Percentiles rank a stretch among this genome's conserved stretches.
Evolutionary conservation across 148 eudicot species (phyloP).

Genomic region (Persicaria maculosa): DNA sequence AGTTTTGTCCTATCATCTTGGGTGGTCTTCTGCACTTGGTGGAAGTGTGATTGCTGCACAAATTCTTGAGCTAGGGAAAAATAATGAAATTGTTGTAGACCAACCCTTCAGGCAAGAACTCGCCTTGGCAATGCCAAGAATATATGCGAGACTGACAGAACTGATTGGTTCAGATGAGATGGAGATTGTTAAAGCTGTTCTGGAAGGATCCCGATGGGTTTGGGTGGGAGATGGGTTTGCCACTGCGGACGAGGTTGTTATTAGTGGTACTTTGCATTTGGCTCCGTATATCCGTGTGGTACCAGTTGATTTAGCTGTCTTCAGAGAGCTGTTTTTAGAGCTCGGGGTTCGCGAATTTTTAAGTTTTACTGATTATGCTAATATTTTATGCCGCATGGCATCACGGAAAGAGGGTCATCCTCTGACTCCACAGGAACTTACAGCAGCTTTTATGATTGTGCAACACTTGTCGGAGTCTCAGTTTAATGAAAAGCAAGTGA

Average conservation of each 20-base stretch:
- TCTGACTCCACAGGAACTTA: conserved; percentile 66
- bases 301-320: conserved; percentile 92
- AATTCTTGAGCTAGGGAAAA: conserved; percentile 97
- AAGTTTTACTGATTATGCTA: conserved; percentile 66
- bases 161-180: conserved; percentile 82
- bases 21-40: conserved; percentile 91
- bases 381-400: conserved; percentile 75
- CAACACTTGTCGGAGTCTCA: conserved; percentile 86
- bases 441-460: conserved; percentile 78
- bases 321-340: conserved; percentile 81
- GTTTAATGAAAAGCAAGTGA: conserved; percentile 46
- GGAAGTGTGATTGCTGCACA: conserved; percentile 99
- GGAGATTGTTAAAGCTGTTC: conserved; percentile 87
- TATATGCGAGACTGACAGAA: conserved; percentile 66
- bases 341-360: conserved; percentile 79
- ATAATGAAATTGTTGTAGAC: conserved; percentile 79
- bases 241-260: conserved; percentile 85
- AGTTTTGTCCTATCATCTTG: conserved; percentile 69
- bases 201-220: conserved; percentile 96
- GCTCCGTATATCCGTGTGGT: conserved; percentile 97
- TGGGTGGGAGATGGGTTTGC: conserved; percentile 99
- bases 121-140: conserved; percentile 90
- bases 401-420: conserved; percentile 51
- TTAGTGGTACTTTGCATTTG: conserved; percentile 91
- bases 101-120: conserved; percentile 74